Evolutionary conservation across 2,329 filamentous ascomycete species (phyloP).

Genomic region (Xenosphaeropsis pyriputrescens): DNA sequence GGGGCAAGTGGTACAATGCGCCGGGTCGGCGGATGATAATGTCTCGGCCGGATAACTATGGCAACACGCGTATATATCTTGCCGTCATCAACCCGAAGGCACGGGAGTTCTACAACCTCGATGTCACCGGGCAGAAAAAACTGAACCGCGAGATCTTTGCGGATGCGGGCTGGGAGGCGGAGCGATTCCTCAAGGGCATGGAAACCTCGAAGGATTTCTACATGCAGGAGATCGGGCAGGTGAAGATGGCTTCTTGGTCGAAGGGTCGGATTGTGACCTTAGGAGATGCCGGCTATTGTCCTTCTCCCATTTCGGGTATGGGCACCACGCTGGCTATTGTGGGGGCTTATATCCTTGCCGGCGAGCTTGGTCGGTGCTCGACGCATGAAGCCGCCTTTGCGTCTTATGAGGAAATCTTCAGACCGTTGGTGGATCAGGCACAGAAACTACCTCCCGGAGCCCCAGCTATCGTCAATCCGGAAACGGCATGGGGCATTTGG

Average conservation of each 20-base stretch:
- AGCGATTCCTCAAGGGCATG: constrained; percentile 25
- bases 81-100: constrained; percentile 9
- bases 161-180: constrained; percentile 26
- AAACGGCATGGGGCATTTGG: constrained; percentile 5
- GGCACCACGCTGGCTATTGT: constrained; percentile 33
- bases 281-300: constrained; percentile 29
- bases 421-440: constrained; percentile 26
- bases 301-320: constrained; percentile 31
- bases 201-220: constrained; percentile 25
- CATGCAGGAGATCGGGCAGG: constrained; percentile 22
- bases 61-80: constrained; percentile 24
- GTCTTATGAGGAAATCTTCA: constrained; percentile 27
- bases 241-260: constrained; percentile 25
- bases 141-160: constrained; percentile 22
- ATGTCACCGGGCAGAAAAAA: constrained; percentile 22
- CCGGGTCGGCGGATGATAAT: constrained; percentile 22
- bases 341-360: constrained; percentile 40
- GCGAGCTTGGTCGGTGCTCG: constrained; percentile 23
- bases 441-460: constrained; percentile 18
- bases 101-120: constrained; percentile 5
- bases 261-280: constrained; percentile 28
- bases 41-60: constrained; percentile 23
- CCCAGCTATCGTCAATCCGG: constrained; percentile 5
- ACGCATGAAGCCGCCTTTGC: constrained; percentile 21
- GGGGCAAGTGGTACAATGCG: constrained; percentile 21